These are phyloP conservation scores for Cicer judaicum DNA, from an alignment of 306 rosid species.

Conservation along the genomic window DNA sequence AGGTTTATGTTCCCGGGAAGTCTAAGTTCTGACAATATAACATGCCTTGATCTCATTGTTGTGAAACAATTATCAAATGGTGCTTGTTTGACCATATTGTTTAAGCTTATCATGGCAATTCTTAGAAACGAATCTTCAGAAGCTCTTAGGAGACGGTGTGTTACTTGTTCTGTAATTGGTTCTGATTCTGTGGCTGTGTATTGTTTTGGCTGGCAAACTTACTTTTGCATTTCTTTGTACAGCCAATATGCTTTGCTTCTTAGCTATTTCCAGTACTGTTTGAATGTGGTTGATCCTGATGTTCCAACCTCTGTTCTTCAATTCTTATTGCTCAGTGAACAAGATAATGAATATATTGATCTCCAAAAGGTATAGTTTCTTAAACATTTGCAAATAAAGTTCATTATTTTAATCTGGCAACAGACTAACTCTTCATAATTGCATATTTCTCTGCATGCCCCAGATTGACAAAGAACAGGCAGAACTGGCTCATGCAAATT, in stretches of 20 bases:
- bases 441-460: background rate
- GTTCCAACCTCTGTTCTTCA: constrained; percentile 89
- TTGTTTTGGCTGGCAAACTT: constrained; percentile 50
- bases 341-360: constrained; percentile 84
- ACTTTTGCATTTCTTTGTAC: constrained; percentile 52
- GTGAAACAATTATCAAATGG: constrained; percentile 90
- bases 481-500: constrained; percentile 85
- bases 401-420: constrained; percentile 4
- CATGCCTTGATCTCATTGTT: constrained; percentile 82
- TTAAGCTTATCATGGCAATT: constrained; percentile 80
- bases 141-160: constrained; percentile 93
- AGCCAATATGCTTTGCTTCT: constrained; percentile 95
- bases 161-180: constrained; percentile 23
- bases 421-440: constrained; percentile 12
- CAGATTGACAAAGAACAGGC: constrained; percentile 92
- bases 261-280: constrained; percentile 97
- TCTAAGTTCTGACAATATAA: constrained; percentile 70
- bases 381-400: constrained; percentile 6
- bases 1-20: constrained; percentile 85
- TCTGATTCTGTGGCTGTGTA: constrained; percentile 38
- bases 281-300: constrained; percentile 85
- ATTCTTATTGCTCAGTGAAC: constrained; percentile 74
- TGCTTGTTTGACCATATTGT: constrained; percentile 88
- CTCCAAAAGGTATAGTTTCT: constrained; percentile 75
- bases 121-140: constrained; percentile 93